Base-by-base conservation (phyloP, 2,329 filamentous ascomycete genomes). In the Alternaria solani region DNA sequence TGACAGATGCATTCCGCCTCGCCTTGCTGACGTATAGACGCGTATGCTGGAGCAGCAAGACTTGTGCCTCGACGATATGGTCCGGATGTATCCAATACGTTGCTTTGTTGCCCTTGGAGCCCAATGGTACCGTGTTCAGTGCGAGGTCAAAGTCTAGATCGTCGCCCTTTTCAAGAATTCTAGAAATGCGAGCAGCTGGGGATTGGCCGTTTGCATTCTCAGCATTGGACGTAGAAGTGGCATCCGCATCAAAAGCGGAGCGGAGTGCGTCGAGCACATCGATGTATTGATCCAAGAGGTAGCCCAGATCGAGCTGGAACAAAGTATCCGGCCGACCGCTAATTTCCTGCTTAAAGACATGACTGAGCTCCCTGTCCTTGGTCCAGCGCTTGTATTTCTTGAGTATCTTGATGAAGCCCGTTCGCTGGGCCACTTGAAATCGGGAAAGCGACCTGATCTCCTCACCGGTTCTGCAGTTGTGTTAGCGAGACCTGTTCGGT, bases 311-410 rank as follows among this genome's bases (percentile, higher is more conserved):
- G 65, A 87, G 83, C 51, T 85, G 85, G 7, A 89, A 90, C 72
- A 94, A 93, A 77, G 89, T 91, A 77, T 89, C 90, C 4, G 87
- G 88, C 55, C 87, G 83, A 51, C 82, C 82, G 48, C 92, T 82
- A 25, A 94, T 80, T 67, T 89, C 86, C 30, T 89, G 84, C 62
- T 86, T 87, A 78, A 95, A 91, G 25, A 89, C 86, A 46, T 82
- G 81, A 61, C 86, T 86, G 23, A 95, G 81, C 0, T 85, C 83
- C 6, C 83, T 83, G 23, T 91, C 93, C 41, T 88, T 88, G 3
- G 92, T 94, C 92, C 92, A 95, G 85, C 93, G 94, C 85, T 90
- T 82, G 79, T 95, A 94, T 75, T 96, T 96, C 76, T 94, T 95
- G 34, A 94, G 81, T 38, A 96, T 89, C 79, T 96, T 96, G 56